Percentiles rank a stretch among this genome's conserved stretches.
Conservation (phyloP, 2,329 filamentous ascomycete genomes). For the Pseudogymnoascus sp. region DNA sequence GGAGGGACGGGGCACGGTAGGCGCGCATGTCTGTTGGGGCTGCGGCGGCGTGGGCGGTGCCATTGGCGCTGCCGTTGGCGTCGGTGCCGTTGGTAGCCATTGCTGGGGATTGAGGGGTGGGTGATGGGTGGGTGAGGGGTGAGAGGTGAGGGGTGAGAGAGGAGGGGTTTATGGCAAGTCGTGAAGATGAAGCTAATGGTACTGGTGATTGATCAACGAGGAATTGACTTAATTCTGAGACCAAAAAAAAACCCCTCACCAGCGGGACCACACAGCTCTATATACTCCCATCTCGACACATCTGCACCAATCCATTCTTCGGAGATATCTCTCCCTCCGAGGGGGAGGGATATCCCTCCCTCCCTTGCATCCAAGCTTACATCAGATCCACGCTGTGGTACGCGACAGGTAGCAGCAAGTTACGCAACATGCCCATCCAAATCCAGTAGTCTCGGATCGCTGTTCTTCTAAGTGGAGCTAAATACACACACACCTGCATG, state of each 20-base stretch:
- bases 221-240: not conserved
- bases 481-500: not conserved
- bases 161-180: not conserved
- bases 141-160: not conserved
- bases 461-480: not conserved
- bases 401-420: not conserved
- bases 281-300: not conserved
- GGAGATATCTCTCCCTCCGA: not conserved
- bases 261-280: not conserved
- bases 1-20: conserved; percentile 36
- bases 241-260: not conserved
- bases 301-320: not conserved
- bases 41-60: not conserved
- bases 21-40: conserved; percentile 28
- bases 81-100: not conserved
- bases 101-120: not conserved
- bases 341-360: not conserved
- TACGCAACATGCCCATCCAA: not conserved
- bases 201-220: not conserved
- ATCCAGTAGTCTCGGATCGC: not conserved
- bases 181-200: not conserved
- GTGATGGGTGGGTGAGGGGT: not conserved
- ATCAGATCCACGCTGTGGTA: not conserved
- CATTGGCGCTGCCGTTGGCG: not conserved
- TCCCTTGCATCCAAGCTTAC: not conserved